Evolutionary conservation across 2,329 filamentous ascomycete species (phyloP).

Genomic region (Fonsecaea nubica): DNA sequence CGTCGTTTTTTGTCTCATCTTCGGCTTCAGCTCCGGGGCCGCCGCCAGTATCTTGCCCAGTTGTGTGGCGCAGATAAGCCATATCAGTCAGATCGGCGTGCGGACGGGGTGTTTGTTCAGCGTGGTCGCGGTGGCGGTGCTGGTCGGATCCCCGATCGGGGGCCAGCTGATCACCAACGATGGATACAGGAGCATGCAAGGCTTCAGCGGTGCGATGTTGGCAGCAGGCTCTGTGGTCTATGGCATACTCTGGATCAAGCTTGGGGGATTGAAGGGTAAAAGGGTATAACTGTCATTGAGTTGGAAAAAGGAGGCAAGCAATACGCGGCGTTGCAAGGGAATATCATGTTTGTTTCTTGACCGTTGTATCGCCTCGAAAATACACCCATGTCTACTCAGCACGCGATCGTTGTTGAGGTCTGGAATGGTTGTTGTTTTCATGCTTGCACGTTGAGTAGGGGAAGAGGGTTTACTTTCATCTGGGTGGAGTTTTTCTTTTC

Average conservation of each 20-base stretch:
- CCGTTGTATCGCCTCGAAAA: too few species aligned
- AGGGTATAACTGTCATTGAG: slow-evolving; percentile 21
- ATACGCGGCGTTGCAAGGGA: neutral
- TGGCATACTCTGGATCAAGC: slow-evolving; percentile 45
- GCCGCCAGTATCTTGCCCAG: slow-evolving; percentile 69
- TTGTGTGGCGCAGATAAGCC: slow-evolving; percentile 72
- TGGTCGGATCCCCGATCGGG: slow-evolving; percentile 72
- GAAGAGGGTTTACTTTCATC: too few species aligned
- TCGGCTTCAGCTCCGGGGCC: slow-evolving; percentile 73
- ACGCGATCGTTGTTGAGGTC: too few species aligned
- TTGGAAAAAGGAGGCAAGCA: neutral
- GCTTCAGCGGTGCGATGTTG: slow-evolving; percentile 67
- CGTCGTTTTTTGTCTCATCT: slow-evolving; percentile 69
- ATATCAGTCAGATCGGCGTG: slow-evolving; percentile 72
- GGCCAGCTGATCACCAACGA: slow-evolving; percentile 63
- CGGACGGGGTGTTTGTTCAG: slow-evolving; percentile 70
- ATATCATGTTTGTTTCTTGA: neutral
- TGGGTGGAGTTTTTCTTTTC: too few species aligned
- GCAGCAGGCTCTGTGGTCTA: slow-evolving; percentile 50
- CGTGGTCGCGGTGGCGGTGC: slow-evolving; percentile 67
- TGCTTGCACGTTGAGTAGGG: too few species aligned
- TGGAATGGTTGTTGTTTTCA: too few species aligned
- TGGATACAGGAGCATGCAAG: slow-evolving; percentile 64
- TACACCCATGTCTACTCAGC: too few species aligned
- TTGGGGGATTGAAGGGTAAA: slow-evolving; percentile 43